Percentiles rank a stretch among this genome's conserved stretches.
These are phyloP conservation scores for Kwoniella sp. DNA, from an alignment of 768 basidiomycete genomes.

Conservation along the genomic window DNA sequence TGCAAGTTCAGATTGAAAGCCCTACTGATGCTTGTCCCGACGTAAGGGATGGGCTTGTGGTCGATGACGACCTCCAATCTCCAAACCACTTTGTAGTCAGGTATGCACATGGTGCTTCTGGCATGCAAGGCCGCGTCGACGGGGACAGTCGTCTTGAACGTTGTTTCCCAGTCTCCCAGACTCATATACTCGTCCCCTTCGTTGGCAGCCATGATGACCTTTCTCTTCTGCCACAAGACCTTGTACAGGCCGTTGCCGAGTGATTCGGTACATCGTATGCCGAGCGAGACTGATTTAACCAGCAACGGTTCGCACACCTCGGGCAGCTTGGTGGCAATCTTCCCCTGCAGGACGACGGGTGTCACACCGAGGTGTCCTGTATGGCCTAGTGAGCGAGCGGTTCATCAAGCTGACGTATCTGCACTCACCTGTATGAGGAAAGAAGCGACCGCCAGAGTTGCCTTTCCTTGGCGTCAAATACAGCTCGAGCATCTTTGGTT, in stretches of 20 bases:
- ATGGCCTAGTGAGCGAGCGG: background rate
- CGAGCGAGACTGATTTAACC: slow-evolving; percentile 20
- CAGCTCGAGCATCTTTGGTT: slow-evolving; percentile 30
- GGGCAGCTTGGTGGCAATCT: slow-evolving; percentile 22
- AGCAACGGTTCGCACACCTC: slow-evolving; percentile 23
- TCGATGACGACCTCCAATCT: slow-evolving; percentile 32
- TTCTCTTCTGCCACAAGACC: slow-evolving; percentile 31
- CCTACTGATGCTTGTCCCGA: slow-evolving; percentile 31
- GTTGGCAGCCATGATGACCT: slow-evolving; percentile 8
- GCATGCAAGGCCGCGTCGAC: slow-evolving; percentile 18
- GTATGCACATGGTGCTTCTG: slow-evolving; percentile 21
- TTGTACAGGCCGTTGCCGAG: slow-evolving; percentile 17
- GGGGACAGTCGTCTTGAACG: slow-evolving; percentile 30
- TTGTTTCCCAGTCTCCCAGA: slow-evolving; percentile 29
- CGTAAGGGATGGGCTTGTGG: slow-evolving; percentile 39
- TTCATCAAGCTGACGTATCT: background rate
- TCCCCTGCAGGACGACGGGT: slow-evolving; percentile 28
- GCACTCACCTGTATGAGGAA: slow-evolving; percentile 32
- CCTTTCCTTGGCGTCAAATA: slow-evolving; percentile 24
- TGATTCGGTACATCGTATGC: slow-evolving; percentile 26
- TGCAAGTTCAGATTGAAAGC: slow-evolving; percentile 29
- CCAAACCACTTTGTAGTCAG: slow-evolving; percentile 37
- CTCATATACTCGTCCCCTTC: slow-evolving; percentile 18
- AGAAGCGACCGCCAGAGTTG: slow-evolving; percentile 28
- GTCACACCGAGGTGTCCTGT: slow-evolving; percentile 39